These are phyloP conservation scores for Orbilia blumenaviensis DNA, from an alignment of 2,329 filamentous ascomycete species.

Conservation along the genomic window DNA sequence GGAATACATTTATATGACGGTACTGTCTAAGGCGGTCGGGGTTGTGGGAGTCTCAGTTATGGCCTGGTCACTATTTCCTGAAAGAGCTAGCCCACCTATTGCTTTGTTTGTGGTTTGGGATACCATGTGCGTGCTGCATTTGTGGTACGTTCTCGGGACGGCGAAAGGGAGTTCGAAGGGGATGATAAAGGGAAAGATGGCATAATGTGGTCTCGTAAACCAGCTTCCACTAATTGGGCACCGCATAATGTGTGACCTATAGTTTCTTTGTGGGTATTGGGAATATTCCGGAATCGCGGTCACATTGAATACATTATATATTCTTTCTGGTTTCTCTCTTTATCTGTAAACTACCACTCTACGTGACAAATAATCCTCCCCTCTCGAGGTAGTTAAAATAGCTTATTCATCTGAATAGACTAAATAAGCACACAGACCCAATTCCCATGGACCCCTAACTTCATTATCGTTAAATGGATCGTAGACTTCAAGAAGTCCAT, in stretches of 20 bases:
- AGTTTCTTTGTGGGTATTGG: no score
- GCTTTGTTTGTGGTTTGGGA: slow-evolving; percentile 51
- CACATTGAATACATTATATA: background rate
- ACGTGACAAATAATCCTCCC: background rate
- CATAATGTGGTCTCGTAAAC: background rate
- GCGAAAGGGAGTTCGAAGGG: slow-evolving; percentile 43
- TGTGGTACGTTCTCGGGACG: slow-evolving; percentile 49
- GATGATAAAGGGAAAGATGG: slow-evolving; percentile 25
- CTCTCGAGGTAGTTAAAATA: no score
- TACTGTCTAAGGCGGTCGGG: slow-evolving; percentile 39
- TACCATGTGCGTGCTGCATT: slow-evolving; percentile 36
- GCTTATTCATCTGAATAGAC: slow-evolving; percentile 50
- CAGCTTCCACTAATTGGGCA: no score
- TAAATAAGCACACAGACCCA: slow-evolving; percentile 40
- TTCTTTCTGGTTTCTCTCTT: background rate
- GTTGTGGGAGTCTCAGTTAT: slow-evolving; percentile 28
- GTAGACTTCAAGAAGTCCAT: slow-evolving; percentile 37
- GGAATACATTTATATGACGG: slow-evolving; percentile 51
- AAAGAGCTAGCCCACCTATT: slow-evolving; percentile 45
- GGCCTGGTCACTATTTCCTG: slow-evolving; percentile 42
- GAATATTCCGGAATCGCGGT: background rate
- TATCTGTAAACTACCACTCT: background rate
- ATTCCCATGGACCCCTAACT: slow-evolving; percentile 15
- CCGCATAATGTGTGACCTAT: no score
- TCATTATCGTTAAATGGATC: slow-evolving; percentile 17